Percentiles rank a stretch among this genome's conserved stretches.
These are phyloP conservation scores for Phytophthora colocasiae DNA, from an alignment of 352 stramenopile genomes.

Conservation along the genomic window DNA sequence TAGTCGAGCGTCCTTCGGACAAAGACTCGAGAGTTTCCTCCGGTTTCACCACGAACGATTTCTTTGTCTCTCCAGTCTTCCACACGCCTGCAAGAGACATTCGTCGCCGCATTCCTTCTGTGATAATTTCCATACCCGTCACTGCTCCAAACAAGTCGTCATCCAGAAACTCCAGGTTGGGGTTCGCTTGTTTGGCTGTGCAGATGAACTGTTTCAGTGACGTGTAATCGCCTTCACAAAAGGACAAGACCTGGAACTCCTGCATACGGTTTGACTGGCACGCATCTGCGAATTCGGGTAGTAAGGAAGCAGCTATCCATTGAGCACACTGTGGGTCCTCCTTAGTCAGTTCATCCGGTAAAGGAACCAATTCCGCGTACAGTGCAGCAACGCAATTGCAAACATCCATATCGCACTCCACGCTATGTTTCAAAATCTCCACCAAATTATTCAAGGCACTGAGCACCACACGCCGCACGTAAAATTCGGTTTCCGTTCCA, in stretches of 20 bases:
- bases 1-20: constrained; percentile 42
- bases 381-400: constrained; percentile 75
- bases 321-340: constrained; percentile 78
- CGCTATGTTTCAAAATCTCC: constrained; percentile 76
- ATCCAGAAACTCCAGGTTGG: constrained; percentile 71
- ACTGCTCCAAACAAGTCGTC: constrained; percentile 76
- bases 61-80: constrained; percentile 57
- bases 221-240: constrained; percentile 78
- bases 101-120: constrained; percentile 72
- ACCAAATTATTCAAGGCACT: constrained; percentile 81
- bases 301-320: constrained; percentile 71
- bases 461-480: constrained; percentile 77
- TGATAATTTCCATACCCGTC: constrained; percentile 81
- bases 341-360: constrained; percentile 47
- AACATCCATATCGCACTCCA: constrained; percentile 65
- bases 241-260: constrained; percentile 66
- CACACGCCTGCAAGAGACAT: constrained; percentile 82
- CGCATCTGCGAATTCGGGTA: constrained; percentile 78
- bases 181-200: constrained; percentile 65
- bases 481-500: constrained; percentile 41
- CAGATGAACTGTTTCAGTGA: constrained; percentile 77
- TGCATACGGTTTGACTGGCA: constrained; percentile 61
- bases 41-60: constrained; percentile 69
- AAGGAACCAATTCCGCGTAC: constrained; percentile 69
- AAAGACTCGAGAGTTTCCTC: constrained; percentile 41